These are phyloP conservation scores for Suillus sp. DNA, from an alignment of 768 basidiomycete genomes.

Conservation along the genomic window DNA sequence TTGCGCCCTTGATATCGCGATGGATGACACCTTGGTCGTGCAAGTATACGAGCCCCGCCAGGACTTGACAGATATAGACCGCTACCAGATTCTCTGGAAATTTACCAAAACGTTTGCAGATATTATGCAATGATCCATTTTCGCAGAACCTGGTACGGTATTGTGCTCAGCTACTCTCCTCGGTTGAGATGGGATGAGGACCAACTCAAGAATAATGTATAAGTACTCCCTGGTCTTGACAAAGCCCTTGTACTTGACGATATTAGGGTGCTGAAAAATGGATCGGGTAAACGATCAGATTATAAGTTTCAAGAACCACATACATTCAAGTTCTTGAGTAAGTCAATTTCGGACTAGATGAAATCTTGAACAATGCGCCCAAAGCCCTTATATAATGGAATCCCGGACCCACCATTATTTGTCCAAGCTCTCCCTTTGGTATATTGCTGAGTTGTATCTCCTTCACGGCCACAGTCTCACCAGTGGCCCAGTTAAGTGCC, in stretches of 20 bases:
- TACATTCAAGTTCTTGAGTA: slow-evolving; percentile 96
- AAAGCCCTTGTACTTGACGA: slow-evolving; percentile 99
- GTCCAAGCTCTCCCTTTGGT: slow-evolving; percentile 88
- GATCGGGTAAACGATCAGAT: slow-evolving; percentile 18
- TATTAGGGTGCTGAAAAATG: slow-evolving; percentile 79
- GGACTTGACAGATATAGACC: slow-evolving; percentile 94
- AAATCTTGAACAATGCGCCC: slow-evolving; percentile 6
- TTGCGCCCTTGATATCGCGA: slow-evolving; percentile 98
- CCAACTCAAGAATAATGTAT: slow-evolving; percentile 95
- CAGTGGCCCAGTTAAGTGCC: slow-evolving; percentile 92
- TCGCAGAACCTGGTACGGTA: slow-evolving; percentile 74
- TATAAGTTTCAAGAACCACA: slow-evolving; percentile 25
- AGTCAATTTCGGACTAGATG: slow-evolving; percentile 88
- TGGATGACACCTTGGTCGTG: slow-evolving; percentile 95
- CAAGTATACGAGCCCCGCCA: slow-evolving; percentile 94
- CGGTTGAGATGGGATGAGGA: slow-evolving; percentile 15
- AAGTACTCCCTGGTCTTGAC: slow-evolving; percentile 92
- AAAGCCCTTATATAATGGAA: slow-evolving; percentile 5
- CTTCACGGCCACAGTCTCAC: slow-evolving; percentile 98
- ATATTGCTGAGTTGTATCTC: slow-evolving; percentile 95
- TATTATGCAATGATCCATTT: slow-evolving; percentile 94
- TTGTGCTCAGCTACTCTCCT: slow-evolving; percentile 10
- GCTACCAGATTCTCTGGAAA: slow-evolving; percentile 97
- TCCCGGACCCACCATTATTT: slow-evolving; percentile 82
- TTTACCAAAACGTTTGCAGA: slow-evolving; percentile 96